Evolutionary conservation across 2,329 filamentous ascomycete genomes (phyloP).

Genomic region (Chaetothyriales sp.): DNA sequence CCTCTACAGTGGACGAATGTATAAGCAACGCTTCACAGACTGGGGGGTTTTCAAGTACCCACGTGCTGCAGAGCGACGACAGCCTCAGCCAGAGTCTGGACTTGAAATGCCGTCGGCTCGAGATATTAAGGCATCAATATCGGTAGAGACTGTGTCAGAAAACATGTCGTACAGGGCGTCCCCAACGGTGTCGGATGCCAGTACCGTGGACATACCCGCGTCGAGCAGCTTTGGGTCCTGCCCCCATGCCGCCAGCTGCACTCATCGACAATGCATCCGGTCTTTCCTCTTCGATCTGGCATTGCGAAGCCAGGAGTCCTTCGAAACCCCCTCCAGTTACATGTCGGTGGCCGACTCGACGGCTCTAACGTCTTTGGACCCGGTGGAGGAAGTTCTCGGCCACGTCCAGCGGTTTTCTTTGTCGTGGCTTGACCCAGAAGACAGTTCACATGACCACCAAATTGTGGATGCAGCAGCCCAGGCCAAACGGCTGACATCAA

Average conservation of each 20-base stretch:
- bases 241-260: background rate
- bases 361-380: background rate
- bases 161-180: slow-evolving; percentile 46
- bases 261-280: background rate
- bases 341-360: background rate
- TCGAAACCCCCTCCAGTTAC: background rate
- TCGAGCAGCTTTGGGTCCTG: background rate
- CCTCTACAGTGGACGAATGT: background rate
- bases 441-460: background rate
- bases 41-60: background rate
- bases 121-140: too few species aligned
- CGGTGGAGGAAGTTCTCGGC: background rate
- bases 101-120: background rate
- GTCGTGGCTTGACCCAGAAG: background rate
- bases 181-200: slow-evolving; percentile 48
- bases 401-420: background rate
- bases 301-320: background rate
- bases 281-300: background rate
- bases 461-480: background rate
- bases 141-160: background rate
- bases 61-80: background rate
- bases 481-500: background rate
- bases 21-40: slow-evolving; percentile 1
- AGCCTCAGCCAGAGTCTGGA: background rate
- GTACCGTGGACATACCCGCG: slow-evolving; percentile 26